phyloP scores from a whole-genome alignment of 2,329 filamentous ascomycete species.

The Cytospora paraplurivora region DNA sequence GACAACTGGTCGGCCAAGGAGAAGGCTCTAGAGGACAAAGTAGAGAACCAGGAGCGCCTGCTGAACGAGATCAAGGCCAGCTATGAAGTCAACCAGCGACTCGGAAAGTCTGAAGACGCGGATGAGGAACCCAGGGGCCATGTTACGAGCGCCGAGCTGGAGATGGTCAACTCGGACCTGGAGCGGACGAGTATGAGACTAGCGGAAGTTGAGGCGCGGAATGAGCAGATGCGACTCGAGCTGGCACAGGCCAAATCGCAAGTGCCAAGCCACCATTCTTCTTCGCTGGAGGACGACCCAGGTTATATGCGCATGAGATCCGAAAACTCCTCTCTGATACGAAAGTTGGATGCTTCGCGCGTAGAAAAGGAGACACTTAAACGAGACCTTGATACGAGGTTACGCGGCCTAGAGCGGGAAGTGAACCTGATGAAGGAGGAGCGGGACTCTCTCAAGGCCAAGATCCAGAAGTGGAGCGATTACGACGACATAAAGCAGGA shows the following conservation, averaged over 20 bases:
- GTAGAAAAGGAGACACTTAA: slow-evolving; percentile 83
- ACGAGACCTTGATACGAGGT: slow-evolving; percentile 71
- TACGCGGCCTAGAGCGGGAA: slow-evolving; percentile 80
- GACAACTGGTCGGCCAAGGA: slow-evolving; percentile 97
- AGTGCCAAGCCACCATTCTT: slow-evolving; percentile 59
- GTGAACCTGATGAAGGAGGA: slow-evolving; percentile 74
- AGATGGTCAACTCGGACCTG: slow-evolving; percentile 88
- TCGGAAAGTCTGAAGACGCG: slow-evolving; percentile 67
- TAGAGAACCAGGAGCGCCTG: slow-evolving; percentile 89
- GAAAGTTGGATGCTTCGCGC: slow-evolving; percentile 80
- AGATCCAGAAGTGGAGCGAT: slow-evolving; percentile 86
- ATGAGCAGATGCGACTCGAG: slow-evolving; percentile 89
- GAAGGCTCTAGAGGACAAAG: slow-evolving; percentile 82
- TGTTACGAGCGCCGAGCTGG: slow-evolving; percentile 85
- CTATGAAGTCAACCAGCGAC: slow-evolving; percentile 91
- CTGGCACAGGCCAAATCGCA: slow-evolving; percentile 85
- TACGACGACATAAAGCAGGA: slow-evolving; percentile 97
- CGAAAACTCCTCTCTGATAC: slow-evolving; percentile 88
- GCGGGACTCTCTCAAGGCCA: slow-evolving; percentile 75
- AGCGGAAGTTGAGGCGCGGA: slow-evolving; percentile 88
- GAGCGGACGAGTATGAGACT: slow-evolving; percentile 85
- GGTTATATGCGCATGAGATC: slow-evolving; percentile 84
- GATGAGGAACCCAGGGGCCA: slow-evolving; percentile 58
- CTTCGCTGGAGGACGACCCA: slow-evolving; percentile 83
- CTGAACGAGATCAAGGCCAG: slow-evolving; percentile 94